These are phyloP conservation scores for Brassica hybrid DNA, from an alignment of 441 rosid species.

Conservation along the genomic window DNA sequence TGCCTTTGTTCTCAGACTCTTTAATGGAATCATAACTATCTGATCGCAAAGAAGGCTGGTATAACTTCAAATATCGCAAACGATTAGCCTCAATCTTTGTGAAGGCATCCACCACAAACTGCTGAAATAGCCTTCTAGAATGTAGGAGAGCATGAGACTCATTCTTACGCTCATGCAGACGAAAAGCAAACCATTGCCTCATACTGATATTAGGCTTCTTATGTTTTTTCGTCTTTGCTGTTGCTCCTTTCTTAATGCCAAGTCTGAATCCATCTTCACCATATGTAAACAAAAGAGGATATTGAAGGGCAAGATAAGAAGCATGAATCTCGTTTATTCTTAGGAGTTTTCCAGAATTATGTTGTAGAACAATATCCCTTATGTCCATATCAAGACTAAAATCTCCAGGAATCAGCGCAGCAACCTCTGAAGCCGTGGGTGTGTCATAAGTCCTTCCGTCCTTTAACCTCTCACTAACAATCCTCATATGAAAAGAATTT, in stretches of 20 bases:
- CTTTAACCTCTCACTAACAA: conserved; percentile 1
- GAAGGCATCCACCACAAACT: background rate
- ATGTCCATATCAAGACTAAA: background rate
- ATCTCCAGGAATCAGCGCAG: background rate
- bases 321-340: background rate
- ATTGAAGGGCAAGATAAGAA: background rate
- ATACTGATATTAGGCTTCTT: background rate
- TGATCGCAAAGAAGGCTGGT: background rate
- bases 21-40: background rate
- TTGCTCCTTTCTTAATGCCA: background rate
- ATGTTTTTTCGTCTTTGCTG: background rate
- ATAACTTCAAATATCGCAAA: background rate
- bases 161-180: background rate
- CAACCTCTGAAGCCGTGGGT: background rate
- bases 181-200: background rate
- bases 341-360: background rate
- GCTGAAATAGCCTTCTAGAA: background rate
- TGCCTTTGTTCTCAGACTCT: background rate
- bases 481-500: conserved; percentile 1
- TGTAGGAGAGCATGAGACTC: background rate
- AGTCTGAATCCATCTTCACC: background rate
- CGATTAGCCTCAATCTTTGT: background rate
- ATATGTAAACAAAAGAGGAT: background rate
- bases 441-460: background rate
- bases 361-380: background rate